Evolutionary conservation across 1,284 basidiomycete species (phyloP), one percentile per base, ranked within the genome.

Genomic region (Coniophora puteana): DNA sequence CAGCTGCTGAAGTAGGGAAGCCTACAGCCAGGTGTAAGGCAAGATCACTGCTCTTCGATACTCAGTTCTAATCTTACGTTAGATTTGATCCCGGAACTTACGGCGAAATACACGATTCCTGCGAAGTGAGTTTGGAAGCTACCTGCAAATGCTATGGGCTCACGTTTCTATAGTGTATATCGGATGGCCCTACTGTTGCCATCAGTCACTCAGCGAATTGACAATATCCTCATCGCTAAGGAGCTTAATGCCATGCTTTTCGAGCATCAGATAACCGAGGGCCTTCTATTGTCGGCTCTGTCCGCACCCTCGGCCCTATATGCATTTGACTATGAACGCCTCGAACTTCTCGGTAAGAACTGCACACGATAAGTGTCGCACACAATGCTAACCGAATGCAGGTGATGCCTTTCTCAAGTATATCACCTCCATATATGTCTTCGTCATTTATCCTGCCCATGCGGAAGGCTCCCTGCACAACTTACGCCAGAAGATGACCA

Each of bases 381-480:
- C 8, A 21, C 43, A 40, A 16, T 22, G 11, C 21, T 26, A 16
- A 41, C 36, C 35, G 41, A 29, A 36, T 40, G 1, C 48, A 89
- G 87, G 88, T 16, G 88, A 92, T 61, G 76, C 85, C 20, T 86
- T 87, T 58, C 65, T 92, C 41, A 92, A 92, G 62, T 83, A 83
- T 53, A 58, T 90, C 30, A 71, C 80, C 8, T 85, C 87, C 11
- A 67, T 80, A 41, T 85, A 87, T 55, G 72, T 84, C 25, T 89
- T 83, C 53, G 80, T 83, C 28, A 76, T 74, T 21, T 69, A 79
- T 51, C 83, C 86, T 4, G 63, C 69, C 10, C 66, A 71, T 37
- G 70, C 68, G 40, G 85, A 87, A 61, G 80, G 83, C 5, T 67
- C 68, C 17, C 59, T 90, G 39, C 87, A 89, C 53, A 52, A 67